Base-by-base conservation (phyloP, 1,139 yeast genomes). In the Kurtzmaniella quercitrusa region DNA sequence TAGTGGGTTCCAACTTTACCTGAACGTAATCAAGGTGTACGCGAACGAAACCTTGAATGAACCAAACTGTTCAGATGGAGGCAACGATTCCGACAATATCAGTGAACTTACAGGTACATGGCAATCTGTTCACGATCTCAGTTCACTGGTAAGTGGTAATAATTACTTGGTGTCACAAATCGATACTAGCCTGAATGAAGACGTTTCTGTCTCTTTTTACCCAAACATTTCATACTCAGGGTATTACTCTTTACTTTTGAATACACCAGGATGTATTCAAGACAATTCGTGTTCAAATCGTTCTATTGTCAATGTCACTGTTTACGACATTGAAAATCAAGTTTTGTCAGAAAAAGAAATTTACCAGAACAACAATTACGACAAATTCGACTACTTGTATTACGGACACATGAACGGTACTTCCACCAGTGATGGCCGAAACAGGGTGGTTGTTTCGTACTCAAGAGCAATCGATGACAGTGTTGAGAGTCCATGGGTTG, bases 201-300 rank as follows among this genome's bases (percentile, higher is more conserved):
- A 66, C 22, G 66, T 75, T 3, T 75, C 76, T 16, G 82, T 88
- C 12, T 67, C 74, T 1, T 82, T 84, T 56, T 71, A 73, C 48
- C 93, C 96, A 7, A 82, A 85, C 49, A 76, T 89, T 18, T 71
- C 88, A 0, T 76, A 80, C 48, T 69, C 88, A 0, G 98, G 97
- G 9, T 73, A 80, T 48, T 93, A 88, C 59, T 71, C 88, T 0
- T 70, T 93, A 28, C 68, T 80, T 42, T 54, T 91, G 45, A 81
- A 77, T 51, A 93, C 98, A 0, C 97, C 97, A 0, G 98, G 98
- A 0, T 93, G 99, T 64, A 47, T 65, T 2, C 61, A 56, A 8
- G 96, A 88, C 57, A 65, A 69, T 38, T 76, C 95, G 0, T 93
- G 99, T 63, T 53, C 59, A 20, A 50, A 66, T 18, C 76, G 99